These are phyloP conservation scores for Ophiocordyceps camponoti-floridani DNA, from an alignment of 2,329 filamentous ascomycete species.

Conservation along the genomic window DNA sequence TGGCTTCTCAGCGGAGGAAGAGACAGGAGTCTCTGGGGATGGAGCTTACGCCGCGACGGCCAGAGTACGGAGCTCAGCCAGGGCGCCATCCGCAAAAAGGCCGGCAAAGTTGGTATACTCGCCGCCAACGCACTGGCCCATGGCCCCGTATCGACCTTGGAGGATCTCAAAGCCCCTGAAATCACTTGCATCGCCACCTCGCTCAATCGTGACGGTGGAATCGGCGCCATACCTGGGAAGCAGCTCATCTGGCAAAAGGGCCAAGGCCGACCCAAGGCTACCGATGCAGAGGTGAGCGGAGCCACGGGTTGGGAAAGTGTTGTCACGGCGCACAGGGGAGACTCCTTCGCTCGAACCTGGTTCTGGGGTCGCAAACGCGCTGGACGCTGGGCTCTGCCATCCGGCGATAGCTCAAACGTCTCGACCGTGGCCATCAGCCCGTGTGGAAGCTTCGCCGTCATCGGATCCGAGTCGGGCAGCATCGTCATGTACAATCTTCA, in stretches of 20 bases:
- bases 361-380: slow-evolving; percentile 93
- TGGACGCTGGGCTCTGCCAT: slow-evolving; percentile 83
- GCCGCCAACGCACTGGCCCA: slow-evolving; percentile 36
- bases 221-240: slow-evolving; percentile 65
- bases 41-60: slow-evolving; percentile 84
- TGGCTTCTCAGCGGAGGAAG: slow-evolving; percentile 83
- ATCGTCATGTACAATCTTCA: slow-evolving; percentile 97
- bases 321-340: slow-evolving; percentile 76
- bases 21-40: slow-evolving; percentile 88
- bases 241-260: slow-evolving; percentile 72
- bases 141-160: slow-evolving; percentile 45
- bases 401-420: slow-evolving; percentile 66
- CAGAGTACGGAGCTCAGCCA: slow-evolving; percentile 91
- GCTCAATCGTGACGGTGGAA: slow-evolving; percentile 85
- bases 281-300: slow-evolving; percentile 53
- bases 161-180: slow-evolving; percentile 72
- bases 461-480: slow-evolving; percentile 67
- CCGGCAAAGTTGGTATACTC: slow-evolving; percentile 69
- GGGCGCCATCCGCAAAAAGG: slow-evolving; percentile 71
- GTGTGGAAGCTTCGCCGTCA: slow-evolving; percentile 82
- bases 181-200: slow-evolving; percentile 86
- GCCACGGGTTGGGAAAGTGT: slow-evolving; percentile 95
- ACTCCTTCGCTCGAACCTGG: slow-evolving; percentile 81
- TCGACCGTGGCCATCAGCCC: slow-evolving; percentile 75
- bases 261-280: slow-evolving; percentile 39